Percentiles rank a stretch among this genome's conserved stretches.
Conservation (phyloP, 1,284 basidiomycete genomes). For the Sphagnurus paluster region DNA sequence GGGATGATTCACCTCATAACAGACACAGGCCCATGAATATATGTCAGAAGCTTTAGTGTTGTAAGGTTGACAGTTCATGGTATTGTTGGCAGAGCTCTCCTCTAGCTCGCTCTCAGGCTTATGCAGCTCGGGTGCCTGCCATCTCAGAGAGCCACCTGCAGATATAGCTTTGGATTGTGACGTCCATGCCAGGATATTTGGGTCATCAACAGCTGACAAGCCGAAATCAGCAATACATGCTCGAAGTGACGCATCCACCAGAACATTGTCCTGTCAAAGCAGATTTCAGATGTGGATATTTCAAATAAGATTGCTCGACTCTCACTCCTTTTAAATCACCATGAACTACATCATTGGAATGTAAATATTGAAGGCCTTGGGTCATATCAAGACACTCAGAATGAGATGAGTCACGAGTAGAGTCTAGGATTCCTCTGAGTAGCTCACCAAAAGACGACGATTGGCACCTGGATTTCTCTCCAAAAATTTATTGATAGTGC, state of each 20-base stretch:
- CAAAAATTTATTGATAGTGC: neutral
- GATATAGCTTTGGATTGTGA: neutral
- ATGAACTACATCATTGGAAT: neutral
- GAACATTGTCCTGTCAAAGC: neutral
- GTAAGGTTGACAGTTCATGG: too few species aligned
- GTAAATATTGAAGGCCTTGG: neutral
- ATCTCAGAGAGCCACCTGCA: neutral
- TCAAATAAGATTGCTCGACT: neutral
- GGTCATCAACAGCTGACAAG: neutral
- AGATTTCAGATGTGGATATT: neutral
- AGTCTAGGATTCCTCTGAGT: too few species aligned
- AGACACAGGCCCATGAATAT: neutral
- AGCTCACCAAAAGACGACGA: neutral
- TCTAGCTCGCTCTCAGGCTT: neutral
- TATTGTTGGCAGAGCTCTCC: neutral
- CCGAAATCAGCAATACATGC: constrained; percentile 1
- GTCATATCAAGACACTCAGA: constrained; percentile 1
- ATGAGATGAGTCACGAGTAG: neutral
- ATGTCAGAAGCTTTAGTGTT: neutral
- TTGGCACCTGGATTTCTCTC: neutral
- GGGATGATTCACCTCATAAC: neutral
- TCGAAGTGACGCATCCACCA: neutral
- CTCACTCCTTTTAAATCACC: constrained; percentile 1
- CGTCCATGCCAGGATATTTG: neutral
- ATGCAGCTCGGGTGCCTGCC: constrained; percentile 2